These are phyloP conservation scores for Panicum hallii DNA, from an alignment of 202 grass and related monocot genomes.

Conservation along the genomic window DNA sequence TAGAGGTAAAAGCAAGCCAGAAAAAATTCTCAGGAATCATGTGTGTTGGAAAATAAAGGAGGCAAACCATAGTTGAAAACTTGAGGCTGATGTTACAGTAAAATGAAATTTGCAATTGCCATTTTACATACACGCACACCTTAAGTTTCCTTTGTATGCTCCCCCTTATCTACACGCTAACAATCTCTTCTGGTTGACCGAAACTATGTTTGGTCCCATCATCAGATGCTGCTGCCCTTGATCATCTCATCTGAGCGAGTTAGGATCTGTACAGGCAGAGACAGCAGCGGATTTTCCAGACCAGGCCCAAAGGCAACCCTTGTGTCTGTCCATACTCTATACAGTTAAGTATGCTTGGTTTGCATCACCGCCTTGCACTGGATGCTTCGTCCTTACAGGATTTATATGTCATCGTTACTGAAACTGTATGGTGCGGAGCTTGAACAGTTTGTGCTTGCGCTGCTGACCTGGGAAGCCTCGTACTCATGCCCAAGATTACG, in stretches of 20 bases:
- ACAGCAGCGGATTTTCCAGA: conserved; percentile 29
- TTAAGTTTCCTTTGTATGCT: conserved; percentile 30
- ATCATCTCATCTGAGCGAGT: conserved; percentile 7
- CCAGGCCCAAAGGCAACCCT: not conserved
- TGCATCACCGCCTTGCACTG: not conserved
- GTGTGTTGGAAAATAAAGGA: not conserved
- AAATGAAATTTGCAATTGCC: conserved; percentile 8
- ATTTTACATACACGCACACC: conserved; percentile 48
- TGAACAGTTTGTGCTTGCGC: conserved; percentile 53
- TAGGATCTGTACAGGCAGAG: conserved; percentile 34
- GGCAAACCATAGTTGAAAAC: conserved; percentile 27
- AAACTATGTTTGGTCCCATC: conserved; percentile 44
- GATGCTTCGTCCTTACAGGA: not conserved
- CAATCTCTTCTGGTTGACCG: conserved; percentile 41
- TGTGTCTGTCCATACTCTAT: conserved; percentile 27
- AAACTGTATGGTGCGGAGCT: conserved; percentile 51
- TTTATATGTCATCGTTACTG: conserved; percentile 48
- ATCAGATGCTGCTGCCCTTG: conserved; percentile 33
- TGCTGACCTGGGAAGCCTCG: conserved; percentile 44
- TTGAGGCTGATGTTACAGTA: conserved; percentile 27
- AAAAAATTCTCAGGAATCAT: not conserved
- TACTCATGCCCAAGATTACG: conserved; percentile 58
- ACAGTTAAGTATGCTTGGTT: conserved; percentile 28
- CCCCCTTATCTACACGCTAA: conserved; percentile 49
- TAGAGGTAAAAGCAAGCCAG: not conserved